Evolutionary conservation across 331 rosid species (phyloP).

Genomic region (Prunus yedoensis): DNA sequence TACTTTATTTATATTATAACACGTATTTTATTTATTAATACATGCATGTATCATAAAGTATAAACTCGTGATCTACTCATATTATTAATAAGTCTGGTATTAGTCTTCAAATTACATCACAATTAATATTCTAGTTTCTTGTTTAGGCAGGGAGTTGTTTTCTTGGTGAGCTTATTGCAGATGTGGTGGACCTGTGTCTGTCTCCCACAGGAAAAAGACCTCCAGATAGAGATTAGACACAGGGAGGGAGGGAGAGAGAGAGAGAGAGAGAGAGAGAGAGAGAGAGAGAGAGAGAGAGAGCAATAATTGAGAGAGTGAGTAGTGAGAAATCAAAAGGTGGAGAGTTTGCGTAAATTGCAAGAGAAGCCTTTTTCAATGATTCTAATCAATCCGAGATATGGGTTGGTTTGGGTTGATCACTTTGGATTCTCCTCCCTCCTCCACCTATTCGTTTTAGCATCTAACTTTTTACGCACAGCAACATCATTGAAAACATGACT

Average conservation of each 20-base stretch:
- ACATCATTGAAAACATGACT: background rate
- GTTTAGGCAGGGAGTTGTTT: too few relatives aligned
- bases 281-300: background rate
- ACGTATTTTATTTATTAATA: too few relatives aligned
- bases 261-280: too few relatives aligned
- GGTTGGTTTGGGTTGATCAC: slow-evolving; percentile 12
- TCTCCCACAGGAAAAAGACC: slow-evolving; percentile 27
- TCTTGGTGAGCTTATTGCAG: background rate
- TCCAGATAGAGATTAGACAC: background rate
- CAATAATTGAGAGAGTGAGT: background rate
- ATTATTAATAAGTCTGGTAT: too few relatives aligned
- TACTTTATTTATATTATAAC: too few relatives aligned
- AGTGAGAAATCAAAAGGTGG: slow-evolving; percentile 17
- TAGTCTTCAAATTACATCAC: too few relatives aligned
- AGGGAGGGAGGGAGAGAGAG: background rate
- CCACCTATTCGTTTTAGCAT: background rate
- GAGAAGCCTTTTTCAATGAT: slow-evolving; percentile 36
- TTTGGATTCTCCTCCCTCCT: background rate
- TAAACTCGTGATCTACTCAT: too few relatives aligned
- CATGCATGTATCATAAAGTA: too few relatives aligned
- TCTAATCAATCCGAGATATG: slow-evolving; percentile 8
- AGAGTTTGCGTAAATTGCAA: slow-evolving; percentile 35
- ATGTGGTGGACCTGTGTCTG: slow-evolving; percentile 14
- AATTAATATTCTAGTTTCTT: too few relatives aligned
- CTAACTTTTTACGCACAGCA: background rate